Evolutionary conservation across 495 filamentous ascomycete genomes (phyloP), one percentile per base, ranked within the genome.

Genomic region (Evansstolkia leycettana): DNA sequence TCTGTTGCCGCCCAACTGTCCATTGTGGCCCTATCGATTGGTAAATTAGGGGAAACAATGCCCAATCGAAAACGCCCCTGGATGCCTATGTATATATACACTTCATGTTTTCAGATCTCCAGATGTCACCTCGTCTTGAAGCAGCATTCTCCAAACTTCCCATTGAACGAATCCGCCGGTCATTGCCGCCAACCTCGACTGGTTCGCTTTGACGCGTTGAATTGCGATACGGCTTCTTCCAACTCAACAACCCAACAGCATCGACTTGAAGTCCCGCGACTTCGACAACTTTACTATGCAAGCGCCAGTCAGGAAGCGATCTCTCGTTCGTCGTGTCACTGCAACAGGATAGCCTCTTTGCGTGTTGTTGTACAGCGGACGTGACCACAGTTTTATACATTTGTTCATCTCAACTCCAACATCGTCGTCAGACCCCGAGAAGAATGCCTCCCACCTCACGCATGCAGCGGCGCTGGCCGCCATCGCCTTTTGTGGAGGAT

Each of bases 401-500:
- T 5, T 29, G 27, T 29, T 29, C 13, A n/a, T 29, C 11, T 15
- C 4, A n/a, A 29, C 15, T 31, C 29, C 10, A 17, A 30, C 34
- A 6, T n/a, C n/a, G n/a, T n/a, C n/a, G n/a, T n/a, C n/a, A n/a
- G n/a, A n/a, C n/a, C n/a, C n/a, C 31, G 11, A 31, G 6, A 25
- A 44, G 42, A 20, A 62, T 62, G 60, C 50, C 43, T 37, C 52
- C 46, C 19, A 40, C 42, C 37, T 44, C 46, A 48, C 45, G 42
- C 33, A 47, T 51, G 36, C 45, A 48, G 38, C 37, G 48, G 23
- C 53, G 44, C 23, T 58, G 57, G 53, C 62, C 64, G 16, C 65
- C 64, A 9, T 48, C 43, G 32, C 64, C 65, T 18, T 60, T 34
- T 28, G 65, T 62, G 17, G 65, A 70, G 33, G 64, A 68, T 34